Percentiles rank a stretch among this genome's conserved stretches.
Evolutionary conservation across 2,329 filamentous ascomycete species (phyloP).

Genomic region (Phialophora expanda): DNA sequence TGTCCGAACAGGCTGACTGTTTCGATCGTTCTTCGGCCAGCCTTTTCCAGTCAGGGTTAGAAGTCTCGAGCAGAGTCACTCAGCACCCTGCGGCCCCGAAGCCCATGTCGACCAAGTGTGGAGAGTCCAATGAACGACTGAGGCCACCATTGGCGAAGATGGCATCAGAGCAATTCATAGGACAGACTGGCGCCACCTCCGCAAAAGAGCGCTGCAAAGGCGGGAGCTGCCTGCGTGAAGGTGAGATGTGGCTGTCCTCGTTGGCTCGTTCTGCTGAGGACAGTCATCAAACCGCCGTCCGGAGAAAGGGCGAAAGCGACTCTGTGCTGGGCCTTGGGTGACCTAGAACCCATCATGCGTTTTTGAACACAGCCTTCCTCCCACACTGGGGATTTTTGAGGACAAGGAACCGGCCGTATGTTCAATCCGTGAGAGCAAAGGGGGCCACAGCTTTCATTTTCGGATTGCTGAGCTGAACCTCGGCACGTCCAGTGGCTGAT

Average conservation of each 20-base stretch:
- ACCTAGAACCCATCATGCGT: neutral
- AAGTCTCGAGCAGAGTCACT: neutral
- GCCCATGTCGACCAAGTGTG: conserved; percentile 11
- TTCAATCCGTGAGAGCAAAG: neutral
- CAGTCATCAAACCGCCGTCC: conserved; percentile 22
- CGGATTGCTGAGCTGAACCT: conserved; percentile 8
- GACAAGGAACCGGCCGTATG: neutral
- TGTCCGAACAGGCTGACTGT: neutral
- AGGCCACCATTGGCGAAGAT: neutral
- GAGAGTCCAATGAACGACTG: conserved; percentile 15
- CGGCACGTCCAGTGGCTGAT: conserved; percentile 17
- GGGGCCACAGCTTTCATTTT: neutral
- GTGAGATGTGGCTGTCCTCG: conserved; percentile 6
- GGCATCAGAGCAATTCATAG: conserved; percentile 8
- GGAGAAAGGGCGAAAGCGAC: conserved; percentile 14
- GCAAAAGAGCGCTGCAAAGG: conserved; percentile 20
- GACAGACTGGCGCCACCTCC: conserved; percentile 24
- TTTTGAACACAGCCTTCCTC: neutral
- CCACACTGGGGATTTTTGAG: neutral
- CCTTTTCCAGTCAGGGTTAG: neutral
- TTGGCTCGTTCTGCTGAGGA: conserved; percentile 7
- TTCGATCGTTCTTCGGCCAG: neutral
- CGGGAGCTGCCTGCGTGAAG: conserved; percentile 12
- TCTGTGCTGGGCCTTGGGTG: neutral
- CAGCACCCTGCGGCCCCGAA: neutral